A percentile compares a stretch with the other conserved stretches of the same genome.
Evolutionary conservation across 1,139 yeast genomes (phyloP).

Genomic region (Candida frijolesensis): DNA sequence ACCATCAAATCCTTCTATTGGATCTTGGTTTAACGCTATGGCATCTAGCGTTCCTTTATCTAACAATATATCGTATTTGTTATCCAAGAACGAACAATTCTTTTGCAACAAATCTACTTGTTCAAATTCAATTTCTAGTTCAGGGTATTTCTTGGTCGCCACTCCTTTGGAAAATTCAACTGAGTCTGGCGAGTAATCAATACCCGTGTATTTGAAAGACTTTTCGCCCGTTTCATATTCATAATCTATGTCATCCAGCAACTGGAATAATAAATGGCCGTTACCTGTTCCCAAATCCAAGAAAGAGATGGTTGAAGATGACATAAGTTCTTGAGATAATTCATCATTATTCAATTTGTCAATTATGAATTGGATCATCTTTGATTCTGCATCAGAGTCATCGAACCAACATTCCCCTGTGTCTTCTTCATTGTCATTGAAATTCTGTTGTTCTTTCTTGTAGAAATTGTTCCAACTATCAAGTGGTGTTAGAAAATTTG

Average conservation of each 20-base stretch:
- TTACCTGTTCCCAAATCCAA: conserved; percentile 95
- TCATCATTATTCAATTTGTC: conserved; percentile 30
- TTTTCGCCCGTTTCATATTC: conserved; percentile 44
- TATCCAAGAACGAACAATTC: conserved; percentile 34
- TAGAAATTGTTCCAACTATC: conserved; percentile 86
- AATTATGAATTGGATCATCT: conserved; percentile 67
- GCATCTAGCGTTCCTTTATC: conserved; percentile 98
- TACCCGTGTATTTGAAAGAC: conserved; percentile 54
- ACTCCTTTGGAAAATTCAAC: conserved; percentile 70
- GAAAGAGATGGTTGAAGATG: conserved; percentile 40
- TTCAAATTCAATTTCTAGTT: conserved; percentile 41
- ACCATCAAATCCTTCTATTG: conserved; percentile 40
- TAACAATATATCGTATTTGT: conserved; percentile 66
- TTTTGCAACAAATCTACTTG: conserved; percentile 48
- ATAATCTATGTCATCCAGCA: conserved; percentile 54
- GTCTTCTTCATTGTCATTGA: conserved; percentile 70
- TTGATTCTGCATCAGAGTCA: conserved; percentile 87
- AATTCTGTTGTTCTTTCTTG: conserved; percentile 68
- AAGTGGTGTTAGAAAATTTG: background rate
- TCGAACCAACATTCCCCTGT: conserved; percentile 97
- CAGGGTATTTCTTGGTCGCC: conserved; percentile 41
- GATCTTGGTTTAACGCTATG: conserved; percentile 76
- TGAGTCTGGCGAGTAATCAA: conserved; percentile 84
- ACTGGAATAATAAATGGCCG: conserved; percentile 79
- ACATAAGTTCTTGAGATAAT: conserved; percentile 22